phyloP scores from a whole-genome alignment of 1,284 basidiomycete species.

The Veloporphyrellus conicus region DNA sequence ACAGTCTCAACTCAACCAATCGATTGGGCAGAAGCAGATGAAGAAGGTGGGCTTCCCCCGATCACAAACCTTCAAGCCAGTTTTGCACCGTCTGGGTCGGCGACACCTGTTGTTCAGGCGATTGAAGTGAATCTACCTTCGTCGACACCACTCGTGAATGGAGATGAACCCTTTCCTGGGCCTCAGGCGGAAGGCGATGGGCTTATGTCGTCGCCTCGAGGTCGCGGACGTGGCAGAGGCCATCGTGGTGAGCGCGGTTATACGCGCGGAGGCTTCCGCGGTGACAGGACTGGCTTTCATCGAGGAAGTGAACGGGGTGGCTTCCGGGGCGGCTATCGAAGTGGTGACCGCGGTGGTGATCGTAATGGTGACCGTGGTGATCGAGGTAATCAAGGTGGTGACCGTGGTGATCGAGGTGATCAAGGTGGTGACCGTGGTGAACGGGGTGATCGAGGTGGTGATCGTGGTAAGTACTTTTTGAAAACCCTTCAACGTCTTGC shows the following conservation, averaged over 20 bases:
- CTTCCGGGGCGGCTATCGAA: constrained; percentile 38
- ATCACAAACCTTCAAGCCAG: constrained; percentile 54
- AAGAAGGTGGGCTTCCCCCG: constrained; percentile 54
- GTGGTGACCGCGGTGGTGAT: constrained; percentile 39
- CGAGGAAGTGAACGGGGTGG: constrained; percentile 39
- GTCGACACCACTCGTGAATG: constrained; percentile 26
- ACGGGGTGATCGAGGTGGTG: constrained; percentile 41
- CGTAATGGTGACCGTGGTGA: constrained; percentile 42
- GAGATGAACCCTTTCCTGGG: constrained; percentile 27
- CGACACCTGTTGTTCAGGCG: constrained; percentile 46
- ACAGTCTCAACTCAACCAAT: constrained; percentile 32
- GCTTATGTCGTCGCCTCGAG: constrained; percentile 47
- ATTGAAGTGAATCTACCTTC: constrained; percentile 38
- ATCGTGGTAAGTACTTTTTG: constrained; percentile 34
- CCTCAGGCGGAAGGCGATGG: constrained; percentile 54
- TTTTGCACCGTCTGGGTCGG: constrained; percentile 47
- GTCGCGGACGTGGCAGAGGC: constrained; percentile 44
- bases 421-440: too few relatives aligned
- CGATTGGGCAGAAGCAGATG: constrained; percentile 56
- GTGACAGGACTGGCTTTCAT: constrained; percentile 36
- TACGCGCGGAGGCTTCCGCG: constrained; percentile 37
- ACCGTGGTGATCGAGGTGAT: too few relatives aligned
- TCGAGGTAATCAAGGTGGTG: too few relatives aligned
- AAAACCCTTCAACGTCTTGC: not conserved
- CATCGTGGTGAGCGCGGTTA: constrained; percentile 37